phyloP scores from a whole-genome alignment of 2,329 filamentous ascomycete genomes.

The Hypoxylon sp. region DNA sequence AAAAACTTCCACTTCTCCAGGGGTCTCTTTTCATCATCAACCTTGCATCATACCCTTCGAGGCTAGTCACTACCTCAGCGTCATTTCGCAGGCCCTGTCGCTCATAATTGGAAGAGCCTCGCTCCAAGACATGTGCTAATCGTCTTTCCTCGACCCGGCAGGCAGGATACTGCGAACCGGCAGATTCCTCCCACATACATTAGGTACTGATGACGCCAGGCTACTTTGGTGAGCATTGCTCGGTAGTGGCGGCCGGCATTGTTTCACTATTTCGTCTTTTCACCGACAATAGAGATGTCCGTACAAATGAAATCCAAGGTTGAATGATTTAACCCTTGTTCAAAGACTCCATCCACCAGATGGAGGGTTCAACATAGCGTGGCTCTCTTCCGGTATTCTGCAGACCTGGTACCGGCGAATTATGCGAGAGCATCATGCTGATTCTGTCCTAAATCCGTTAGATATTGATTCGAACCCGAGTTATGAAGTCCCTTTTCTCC shows the following conservation, averaged over 20 bases:
- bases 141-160: constrained; percentile 15
- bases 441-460: constrained; percentile 21
- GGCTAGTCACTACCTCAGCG: constrained; percentile 26
- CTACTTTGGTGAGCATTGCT: constrained; percentile 10
- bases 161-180: constrained; percentile 15
- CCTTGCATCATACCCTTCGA: constrained; percentile 30
- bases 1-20: constrained; percentile 19
- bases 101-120: constrained; percentile 18
- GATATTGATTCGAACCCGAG: constrained; percentile 1
- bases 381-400: constrained; percentile 18
- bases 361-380: constrained; percentile 12
- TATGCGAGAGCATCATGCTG: constrained; percentile 16
- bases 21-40: constrained; percentile 32
- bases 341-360: constrained; percentile 25
- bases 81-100: constrained; percentile 14
- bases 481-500: constrained; percentile 4
- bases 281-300: constrained; percentile 23
- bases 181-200: constrained; percentile 11
- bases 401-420: constrained; percentile 27
- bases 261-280: constrained; percentile 17
- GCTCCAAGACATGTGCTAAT: not conserved
- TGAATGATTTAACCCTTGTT: constrained; percentile 23
- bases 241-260: constrained; percentile 9
- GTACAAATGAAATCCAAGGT: constrained; percentile 17
- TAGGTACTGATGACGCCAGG: constrained; percentile 22